phyloP scores from a whole-genome alignment of 192 early-diverging fungal genomes.

The Entomortierella parvispora region DNA sequence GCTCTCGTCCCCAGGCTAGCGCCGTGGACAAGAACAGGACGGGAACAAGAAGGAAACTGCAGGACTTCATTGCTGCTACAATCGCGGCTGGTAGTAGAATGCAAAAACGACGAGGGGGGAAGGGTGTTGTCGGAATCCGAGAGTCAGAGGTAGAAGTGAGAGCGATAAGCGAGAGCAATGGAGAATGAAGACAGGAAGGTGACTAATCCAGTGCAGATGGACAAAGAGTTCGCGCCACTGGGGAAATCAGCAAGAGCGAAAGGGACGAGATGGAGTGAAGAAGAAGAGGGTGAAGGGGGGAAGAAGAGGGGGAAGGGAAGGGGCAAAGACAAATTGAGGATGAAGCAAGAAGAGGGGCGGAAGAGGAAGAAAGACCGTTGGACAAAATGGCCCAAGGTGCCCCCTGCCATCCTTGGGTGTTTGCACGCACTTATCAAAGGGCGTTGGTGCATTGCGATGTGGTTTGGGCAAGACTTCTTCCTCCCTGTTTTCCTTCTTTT shows the following conservation, averaged over 20 bases:
- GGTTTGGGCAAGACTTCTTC: too few species aligned
- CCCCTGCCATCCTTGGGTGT: too few species aligned
- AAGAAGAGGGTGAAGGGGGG: background rate
- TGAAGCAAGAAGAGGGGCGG: background rate
- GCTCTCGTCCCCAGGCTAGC: constrained; percentile 31
- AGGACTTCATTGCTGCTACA: constrained; percentile 1
- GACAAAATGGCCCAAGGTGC: background rate
- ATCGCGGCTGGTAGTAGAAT: too few species aligned
- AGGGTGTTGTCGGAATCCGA: too few species aligned
- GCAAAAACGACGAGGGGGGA: too few species aligned
- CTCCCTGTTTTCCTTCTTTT: background rate
- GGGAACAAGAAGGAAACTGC: constrained; percentile 15
- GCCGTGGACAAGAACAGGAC: constrained; percentile 4
- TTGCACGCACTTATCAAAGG: too few species aligned
- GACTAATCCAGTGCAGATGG: background rate
- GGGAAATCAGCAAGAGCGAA: background rate
- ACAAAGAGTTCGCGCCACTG: too few species aligned
- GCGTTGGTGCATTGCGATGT: too few species aligned
- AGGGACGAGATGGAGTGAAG: background rate
- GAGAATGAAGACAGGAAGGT: background rate
- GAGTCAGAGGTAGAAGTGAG: too few species aligned
- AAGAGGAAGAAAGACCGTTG: background rate
- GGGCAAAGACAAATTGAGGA: background rate
- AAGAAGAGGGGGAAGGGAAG: background rate
- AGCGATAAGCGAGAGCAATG: background rate